A percentile compares a stretch with the other conserved stretches of the same genome.
These are phyloP conservation scores for Diphasiastrum complanatum DNA, from an alignment of 83 land plant genomes.

Conservation along the genomic window DNA sequence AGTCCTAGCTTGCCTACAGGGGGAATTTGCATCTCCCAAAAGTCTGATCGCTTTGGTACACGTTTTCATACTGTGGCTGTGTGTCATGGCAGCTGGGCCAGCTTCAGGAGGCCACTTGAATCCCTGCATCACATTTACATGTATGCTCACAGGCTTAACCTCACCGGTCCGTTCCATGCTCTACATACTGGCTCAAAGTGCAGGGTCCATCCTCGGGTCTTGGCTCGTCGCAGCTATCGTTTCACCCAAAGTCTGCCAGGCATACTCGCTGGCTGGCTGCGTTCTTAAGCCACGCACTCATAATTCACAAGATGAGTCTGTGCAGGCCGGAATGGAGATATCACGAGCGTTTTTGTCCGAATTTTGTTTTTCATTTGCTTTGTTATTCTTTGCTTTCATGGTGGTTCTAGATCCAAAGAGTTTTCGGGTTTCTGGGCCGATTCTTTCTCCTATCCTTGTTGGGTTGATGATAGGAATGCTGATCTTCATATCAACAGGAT, in stretches of 20 bases:
- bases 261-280: conserved; percentile 39
- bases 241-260: conserved; percentile 5
- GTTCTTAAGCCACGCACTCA: too few relatives aligned
- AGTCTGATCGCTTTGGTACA: conserved; percentile 5
- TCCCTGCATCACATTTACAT: conserved; percentile 28
- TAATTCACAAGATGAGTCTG: conserved; percentile 5
- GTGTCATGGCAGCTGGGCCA: conserved; percentile 24
- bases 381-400: conserved; percentile 24
- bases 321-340: conserved; percentile 16
- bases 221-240: conserved; percentile 27
- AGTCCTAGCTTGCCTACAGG: conserved; percentile 12
- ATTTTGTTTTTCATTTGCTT: conserved; percentile 27
- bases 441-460: conserved; percentile 25
- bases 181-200: conserved; percentile 23
- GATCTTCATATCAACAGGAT: conserved; percentile 29
- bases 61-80: conserved; percentile 17
- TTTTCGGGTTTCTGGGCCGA: conserved; percentile 20
- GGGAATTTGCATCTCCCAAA: conserved; percentile 11
- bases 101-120: conserved; percentile 37
- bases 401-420: conserved; percentile 32
- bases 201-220: conserved; percentile 23
- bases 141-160: conserved; percentile 21
- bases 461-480: conserved; percentile 31
- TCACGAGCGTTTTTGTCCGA: conserved; percentile 32
- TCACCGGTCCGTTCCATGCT: conserved; percentile 25